Conservation (phyloP, 1,139 yeast genomes). For the Candida sanyaensis region DNA sequence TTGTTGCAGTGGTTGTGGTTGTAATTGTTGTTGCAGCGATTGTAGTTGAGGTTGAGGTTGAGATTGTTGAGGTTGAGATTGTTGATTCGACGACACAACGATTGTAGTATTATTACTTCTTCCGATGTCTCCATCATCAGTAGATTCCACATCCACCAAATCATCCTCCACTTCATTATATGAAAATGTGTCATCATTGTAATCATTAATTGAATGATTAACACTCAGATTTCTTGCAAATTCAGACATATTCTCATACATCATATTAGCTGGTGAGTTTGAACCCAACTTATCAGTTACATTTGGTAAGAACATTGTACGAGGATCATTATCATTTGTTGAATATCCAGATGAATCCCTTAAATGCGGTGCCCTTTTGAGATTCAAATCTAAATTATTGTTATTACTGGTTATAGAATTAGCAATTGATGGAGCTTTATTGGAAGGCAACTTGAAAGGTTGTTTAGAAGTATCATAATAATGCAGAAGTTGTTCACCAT, state of each 20-base stretch:
- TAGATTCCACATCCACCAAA: slow-evolving; percentile 31
- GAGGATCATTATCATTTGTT: slow-evolving; percentile 8
- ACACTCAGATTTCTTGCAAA: slow-evolving; percentile 8
- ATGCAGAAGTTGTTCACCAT: slow-evolving; percentile 4
- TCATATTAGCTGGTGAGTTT: not conserved
- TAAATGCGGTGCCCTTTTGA: slow-evolving; percentile 13
- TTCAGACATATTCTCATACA: slow-evolving; percentile 1
- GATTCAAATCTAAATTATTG: slow-evolving; percentile 19
- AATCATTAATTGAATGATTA: slow-evolving; percentile 13
- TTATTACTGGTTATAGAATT: slow-evolving; percentile 24
- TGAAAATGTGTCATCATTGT: slow-evolving; percentile 25
- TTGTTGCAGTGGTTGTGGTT: no score
- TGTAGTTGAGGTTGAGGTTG: slow-evolving; percentile 4
- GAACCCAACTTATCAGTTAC: slow-evolving; percentile 1
- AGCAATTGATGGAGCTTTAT: slow-evolving; percentile 18
- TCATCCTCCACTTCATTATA: slow-evolving; percentile 34
- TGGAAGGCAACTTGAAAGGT: slow-evolving; percentile 7
- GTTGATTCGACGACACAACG: slow-evolving; percentile 6
- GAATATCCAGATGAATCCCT: slow-evolving; percentile 15
- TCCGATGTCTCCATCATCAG: slow-evolving; percentile 31
- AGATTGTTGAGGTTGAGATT: no score
- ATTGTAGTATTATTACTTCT: slow-evolving; percentile 15
- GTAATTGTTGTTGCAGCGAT: slow-evolving; percentile 2
- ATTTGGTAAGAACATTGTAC: not conserved
- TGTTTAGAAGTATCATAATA: not conserved